Base-by-base conservation (phyloP, 768 basidiomycete species). In the Sporobolomyces roseus region DNA sequence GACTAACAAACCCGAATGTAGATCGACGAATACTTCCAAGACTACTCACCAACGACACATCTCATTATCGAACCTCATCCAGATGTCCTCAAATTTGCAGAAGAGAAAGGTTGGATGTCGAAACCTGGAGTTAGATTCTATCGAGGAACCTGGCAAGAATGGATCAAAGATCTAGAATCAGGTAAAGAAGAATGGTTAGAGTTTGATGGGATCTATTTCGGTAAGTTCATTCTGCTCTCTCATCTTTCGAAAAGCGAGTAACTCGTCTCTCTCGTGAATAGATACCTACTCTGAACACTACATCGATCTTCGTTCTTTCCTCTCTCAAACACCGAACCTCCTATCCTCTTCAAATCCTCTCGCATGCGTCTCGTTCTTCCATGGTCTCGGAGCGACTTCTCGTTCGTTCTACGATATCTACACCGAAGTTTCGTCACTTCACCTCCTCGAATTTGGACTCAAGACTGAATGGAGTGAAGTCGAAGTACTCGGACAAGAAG, bases 341-440 rank as follows among this genome's bases (percentile, higher is more conserved):
- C 50, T 72, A 36, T 58, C 54, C 19, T 81, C 86, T 19, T 87
- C 88, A n/a, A 82, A 59, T 16, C 45, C 58, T 13, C 10, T 4
- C 4, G 85, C 21, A 90, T 93, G 48, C 59, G 67, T 75, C 77
- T 88, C 91, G 68, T 99, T 98, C 80, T 99, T 98, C 83, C 91
- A 99, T 76, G 96, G 96, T 17, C 84, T 99, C 13, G 96, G 91
- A 21, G 94, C 93, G 35, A 97, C 92, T 12, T 92, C 91, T 89
- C 76, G 77, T 87, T 80, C 29, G 12, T 60, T 74, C 51, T 73
- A 96, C 78, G 91, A 96, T 74, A 89, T 97, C 12, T 94, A 91
- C 76, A 90, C 89, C 1, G 83, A 68, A 82, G 75, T 99, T 6
- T 84, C 90, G 0, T 91, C 93, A 67, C 78, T 93, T 43, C 91